These are phyloP conservation scores for Salvia sclarea DNA, from an alignment of 305 asterid genomes.

Conservation along the genomic window DNA sequence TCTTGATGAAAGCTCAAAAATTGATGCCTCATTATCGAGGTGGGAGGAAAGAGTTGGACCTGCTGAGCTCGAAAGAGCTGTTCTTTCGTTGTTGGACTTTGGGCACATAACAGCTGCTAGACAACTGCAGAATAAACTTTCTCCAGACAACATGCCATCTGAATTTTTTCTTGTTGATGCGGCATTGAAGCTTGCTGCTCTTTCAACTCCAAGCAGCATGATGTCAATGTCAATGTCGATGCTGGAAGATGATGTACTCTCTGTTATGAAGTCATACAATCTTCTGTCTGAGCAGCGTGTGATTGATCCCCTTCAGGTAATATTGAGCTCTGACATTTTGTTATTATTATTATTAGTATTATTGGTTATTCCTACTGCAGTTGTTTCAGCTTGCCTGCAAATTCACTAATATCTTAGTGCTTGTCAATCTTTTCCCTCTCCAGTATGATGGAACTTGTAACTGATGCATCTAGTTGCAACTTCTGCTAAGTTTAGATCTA, in stretches of 20 bases:
- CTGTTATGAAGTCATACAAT: constrained; percentile 55
- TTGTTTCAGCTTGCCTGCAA: constrained; percentile 23
- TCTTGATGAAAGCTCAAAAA: constrained; percentile 62
- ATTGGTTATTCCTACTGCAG: neutral
- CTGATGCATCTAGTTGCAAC: constrained; percentile 20
- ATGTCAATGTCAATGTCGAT: constrained; percentile 44
- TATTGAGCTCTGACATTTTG: neutral
- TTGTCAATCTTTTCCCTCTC: constrained; percentile 15
- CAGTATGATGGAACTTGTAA: constrained; percentile 5
- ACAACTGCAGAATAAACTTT: constrained; percentile 86
- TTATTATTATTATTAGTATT: constrained; percentile 6
- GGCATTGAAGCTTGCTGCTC: constrained; percentile 80
- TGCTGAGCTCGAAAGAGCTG: constrained; percentile 84
- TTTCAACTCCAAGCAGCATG: constrained; percentile 68
- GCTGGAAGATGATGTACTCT: constrained; percentile 63
- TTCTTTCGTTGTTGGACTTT: constrained; percentile 90
- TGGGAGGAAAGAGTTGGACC: constrained; percentile 98
- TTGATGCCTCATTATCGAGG: constrained; percentile 71
- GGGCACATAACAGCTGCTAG: constrained; percentile 91
- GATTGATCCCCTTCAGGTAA: constrained; percentile 88
- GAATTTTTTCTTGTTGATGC: constrained; percentile 75
- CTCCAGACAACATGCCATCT: constrained; percentile 74
- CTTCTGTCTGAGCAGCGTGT: constrained; percentile 50
- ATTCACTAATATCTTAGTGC: constrained; percentile 22
- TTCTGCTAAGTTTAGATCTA: neutral